Evolutionary conservation across 257 asterid genomes (phyloP).

Genomic region (Penstemon barbatus): DNA sequence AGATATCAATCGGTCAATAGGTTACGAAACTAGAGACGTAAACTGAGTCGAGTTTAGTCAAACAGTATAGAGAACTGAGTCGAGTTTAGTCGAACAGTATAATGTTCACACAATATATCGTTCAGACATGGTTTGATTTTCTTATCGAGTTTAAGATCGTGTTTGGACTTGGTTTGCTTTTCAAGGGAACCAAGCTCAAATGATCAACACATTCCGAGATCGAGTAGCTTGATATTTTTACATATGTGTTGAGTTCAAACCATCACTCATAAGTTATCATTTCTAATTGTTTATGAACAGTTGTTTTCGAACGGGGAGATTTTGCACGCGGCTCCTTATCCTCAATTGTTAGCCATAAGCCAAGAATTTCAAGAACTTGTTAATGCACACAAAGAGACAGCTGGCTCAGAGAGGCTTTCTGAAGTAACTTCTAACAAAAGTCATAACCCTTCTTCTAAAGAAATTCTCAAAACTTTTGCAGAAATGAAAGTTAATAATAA

Average conservation of each 20-base stretch:
- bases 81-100: no score
- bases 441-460: constrained; percentile 31
- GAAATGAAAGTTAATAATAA: constrained; percentile 23
- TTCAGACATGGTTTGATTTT: background rate
- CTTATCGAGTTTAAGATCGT: background rate
- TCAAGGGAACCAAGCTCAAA: background rate
- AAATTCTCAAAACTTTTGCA: constrained; percentile 35
- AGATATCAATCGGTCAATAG: no score
- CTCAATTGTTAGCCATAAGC: constrained; percentile 44
- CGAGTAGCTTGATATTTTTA: background rate
- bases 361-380: constrained; percentile 50
- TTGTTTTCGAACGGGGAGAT: constrained; percentile 54
- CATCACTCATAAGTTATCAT: no score
- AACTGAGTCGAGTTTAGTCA: no score
- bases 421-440: constrained; percentile 31
- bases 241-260: no score
- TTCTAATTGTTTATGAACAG: constrained; percentile 27
- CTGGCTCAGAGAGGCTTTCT: constrained; percentile 45
- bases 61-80: no score
- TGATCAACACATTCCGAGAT: no score
- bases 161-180: background rate
- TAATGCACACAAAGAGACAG: constrained; percentile 57
- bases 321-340: constrained; percentile 47
- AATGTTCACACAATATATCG: no score
- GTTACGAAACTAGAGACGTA: no score